Percentiles rank a stretch among this genome's conserved stretches.
phyloP scores from a whole-genome alignment of 1,139 yeast genomes.

The Candida sp. region DNA sequence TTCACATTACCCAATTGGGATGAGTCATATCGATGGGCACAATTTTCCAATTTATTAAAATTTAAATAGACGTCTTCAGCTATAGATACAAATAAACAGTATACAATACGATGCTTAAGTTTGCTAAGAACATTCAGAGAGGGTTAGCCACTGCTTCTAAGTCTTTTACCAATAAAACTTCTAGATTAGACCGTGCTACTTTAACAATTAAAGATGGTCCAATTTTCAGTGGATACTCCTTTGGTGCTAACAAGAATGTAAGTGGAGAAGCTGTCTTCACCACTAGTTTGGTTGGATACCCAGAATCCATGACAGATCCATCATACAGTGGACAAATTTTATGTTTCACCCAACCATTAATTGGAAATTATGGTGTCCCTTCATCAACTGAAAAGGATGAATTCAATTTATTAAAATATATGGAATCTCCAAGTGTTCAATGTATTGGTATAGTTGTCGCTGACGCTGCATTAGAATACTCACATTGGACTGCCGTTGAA shows the following conservation, averaged over 20 bases:
- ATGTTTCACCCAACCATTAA: conserved; percentile 94
- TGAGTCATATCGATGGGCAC: conserved; percentile 3
- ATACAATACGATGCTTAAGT: background rate
- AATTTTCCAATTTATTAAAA: background rate
- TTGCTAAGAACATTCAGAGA: conserved; percentile 9
- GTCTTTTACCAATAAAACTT: conserved; percentile 31
- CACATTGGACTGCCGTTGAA: conserved; percentile 99
- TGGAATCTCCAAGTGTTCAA: conserved; percentile 89
- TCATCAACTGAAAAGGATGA: conserved; percentile 77
- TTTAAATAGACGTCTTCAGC: background rate
- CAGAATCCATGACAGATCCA: conserved; percentile 99
- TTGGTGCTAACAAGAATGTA: conserved; percentile 88
- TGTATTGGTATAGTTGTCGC: conserved; percentile 96
- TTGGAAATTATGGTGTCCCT: conserved; percentile 98
- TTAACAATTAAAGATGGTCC: conserved; percentile 93
- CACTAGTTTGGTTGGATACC: conserved; percentile 95
- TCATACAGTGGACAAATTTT: conserved; percentile 94
- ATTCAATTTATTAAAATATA: conserved; percentile 78
- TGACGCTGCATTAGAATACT: conserved; percentile 90
- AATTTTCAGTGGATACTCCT: conserved; percentile 86
- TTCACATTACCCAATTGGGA: conserved; percentile 3
- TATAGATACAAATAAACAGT: background rate
- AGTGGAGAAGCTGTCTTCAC: conserved; percentile 98
- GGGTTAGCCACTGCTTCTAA: conserved; percentile 41
- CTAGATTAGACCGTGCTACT: conserved; percentile 74